These are phyloP conservation scores for Cercospora beticola DNA, from an alignment of 2,329 filamentous ascomycete genomes.

Conservation along the genomic window DNA sequence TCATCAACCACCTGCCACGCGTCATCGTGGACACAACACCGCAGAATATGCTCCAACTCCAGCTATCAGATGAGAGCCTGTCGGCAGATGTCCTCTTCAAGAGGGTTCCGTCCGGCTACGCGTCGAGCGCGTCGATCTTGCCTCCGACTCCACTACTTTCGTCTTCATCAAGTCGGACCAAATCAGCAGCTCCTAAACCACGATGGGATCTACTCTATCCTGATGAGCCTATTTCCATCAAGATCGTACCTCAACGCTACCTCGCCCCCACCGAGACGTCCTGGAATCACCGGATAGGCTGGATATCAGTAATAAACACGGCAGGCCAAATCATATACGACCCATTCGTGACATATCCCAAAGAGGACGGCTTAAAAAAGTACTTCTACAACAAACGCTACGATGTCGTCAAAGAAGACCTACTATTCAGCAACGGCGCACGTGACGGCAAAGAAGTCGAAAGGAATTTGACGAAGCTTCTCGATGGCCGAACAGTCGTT, in stretches of 20 bases:
- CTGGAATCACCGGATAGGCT: constrained; percentile 8
- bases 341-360: constrained; percentile 10
- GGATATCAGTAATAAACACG: constrained; percentile 12
- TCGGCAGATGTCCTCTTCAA: not conserved
- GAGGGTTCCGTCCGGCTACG: not conserved
- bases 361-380: constrained; percentile 10
- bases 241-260: constrained; percentile 15
- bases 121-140: constrained; percentile 1
- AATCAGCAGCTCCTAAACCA: constrained; percentile 3
- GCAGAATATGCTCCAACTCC: constrained; percentile 6
- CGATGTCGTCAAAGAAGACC: constrained; percentile 6
- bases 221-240: constrained; percentile 9
- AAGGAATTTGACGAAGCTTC: not conserved
- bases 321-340: constrained; percentile 13
- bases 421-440: constrained; percentile 7
- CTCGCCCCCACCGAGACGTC: not conserved
- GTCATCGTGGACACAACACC: not conserved
- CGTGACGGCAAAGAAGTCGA: constrained; percentile 13
- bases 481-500: constrained; percentile 9
- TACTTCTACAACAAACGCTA: constrained; percentile 8
- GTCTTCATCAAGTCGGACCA: not conserved
- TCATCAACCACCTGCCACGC: not conserved
- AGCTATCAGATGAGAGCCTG: not conserved
- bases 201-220: constrained; percentile 11
- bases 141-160: not conserved